Evolutionary conservation across 1,284 basidiomycete genomes (phyloP).

Genomic region (Heterobasidion irregulare): DNA sequence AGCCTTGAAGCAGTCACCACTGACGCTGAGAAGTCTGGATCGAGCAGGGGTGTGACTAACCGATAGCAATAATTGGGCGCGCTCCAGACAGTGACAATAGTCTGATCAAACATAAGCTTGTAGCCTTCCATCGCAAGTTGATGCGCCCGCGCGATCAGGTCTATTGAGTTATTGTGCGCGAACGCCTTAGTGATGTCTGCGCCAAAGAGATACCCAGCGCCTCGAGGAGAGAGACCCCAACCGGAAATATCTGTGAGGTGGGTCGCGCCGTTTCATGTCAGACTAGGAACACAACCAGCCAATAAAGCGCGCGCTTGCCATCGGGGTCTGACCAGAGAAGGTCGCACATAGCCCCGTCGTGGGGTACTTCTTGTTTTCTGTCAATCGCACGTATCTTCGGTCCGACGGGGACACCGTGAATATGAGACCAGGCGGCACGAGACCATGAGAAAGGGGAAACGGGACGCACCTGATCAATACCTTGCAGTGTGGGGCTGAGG

Average conservation of each 20-base stretch:
- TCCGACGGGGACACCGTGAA: slow-evolving; percentile 2
- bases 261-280: too few relatives aligned
- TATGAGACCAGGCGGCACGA: not conserved
- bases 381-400: slow-evolving; percentile 89
- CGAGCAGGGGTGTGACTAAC: slow-evolving; percentile 33
- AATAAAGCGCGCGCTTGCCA: slow-evolving; percentile 37
- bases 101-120: slow-evolving; percentile 95
- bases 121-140: slow-evolving; percentile 99
- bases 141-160: slow-evolving; percentile 94
- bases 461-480: slow-evolving; percentile 75
- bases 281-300: not conserved
- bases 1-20: not conserved
- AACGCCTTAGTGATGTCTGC: slow-evolving; percentile 88
- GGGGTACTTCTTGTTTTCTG: slow-evolving; percentile 97
- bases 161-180: slow-evolving; percentile 86
- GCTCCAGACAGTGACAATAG: slow-evolving; percentile 98
- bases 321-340: slow-evolving; percentile 98
- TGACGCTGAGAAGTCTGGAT: not conserved
- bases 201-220: slow-evolving; percentile 94
- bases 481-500: slow-evolving; percentile 78
- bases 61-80: slow-evolving; percentile 98
- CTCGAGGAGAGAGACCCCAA: slow-evolving; percentile 96
- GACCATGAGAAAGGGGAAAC: not conserved
- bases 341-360: slow-evolving; percentile 99
- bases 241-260: slow-evolving; percentile 67